These are phyloP conservation scores for Colletotrichum graminicola DNA, from an alignment of 2,329 filamentous ascomycete species.

Conservation along the genomic window DNA sequence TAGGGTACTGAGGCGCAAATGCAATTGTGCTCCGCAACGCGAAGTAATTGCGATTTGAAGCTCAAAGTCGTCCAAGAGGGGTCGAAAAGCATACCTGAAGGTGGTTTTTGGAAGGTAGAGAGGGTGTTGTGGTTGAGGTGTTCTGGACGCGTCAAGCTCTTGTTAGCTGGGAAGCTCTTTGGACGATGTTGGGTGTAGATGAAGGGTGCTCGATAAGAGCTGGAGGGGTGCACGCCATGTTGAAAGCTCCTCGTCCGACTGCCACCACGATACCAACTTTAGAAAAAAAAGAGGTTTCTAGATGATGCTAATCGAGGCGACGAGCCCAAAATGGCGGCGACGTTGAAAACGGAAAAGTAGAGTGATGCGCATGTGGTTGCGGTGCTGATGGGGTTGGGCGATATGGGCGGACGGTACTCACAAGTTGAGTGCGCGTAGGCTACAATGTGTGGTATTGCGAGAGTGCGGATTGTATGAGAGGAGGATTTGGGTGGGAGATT, in stretches of 20 bases:
- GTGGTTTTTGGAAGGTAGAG: constrained; percentile 43
- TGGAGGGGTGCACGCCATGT: constrained; percentile 28
- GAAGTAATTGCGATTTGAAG: constrained; percentile 53
- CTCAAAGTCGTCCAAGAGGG: constrained; percentile 47
- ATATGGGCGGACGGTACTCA: constrained; percentile 64
- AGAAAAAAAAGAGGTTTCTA: constrained; percentile 48
- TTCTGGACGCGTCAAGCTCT: constrained; percentile 49
- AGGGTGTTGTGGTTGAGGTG: constrained; percentile 47
- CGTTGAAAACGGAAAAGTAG: neutral
- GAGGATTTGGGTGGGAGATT: constrained; percentile 66
- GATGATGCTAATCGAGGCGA: neutral
- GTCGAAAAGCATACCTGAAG: constrained; percentile 53
- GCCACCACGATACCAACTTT: constrained; percentile 9
- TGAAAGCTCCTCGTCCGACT: neutral
- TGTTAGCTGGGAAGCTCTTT: constrained; percentile 45
- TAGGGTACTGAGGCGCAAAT: constrained; percentile 49
- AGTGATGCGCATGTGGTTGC: constrained; percentile 51
- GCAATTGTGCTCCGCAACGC: constrained; percentile 54
- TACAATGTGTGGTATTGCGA: constrained; percentile 58
- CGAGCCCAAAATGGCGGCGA: neutral
- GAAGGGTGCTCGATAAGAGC: neutral
- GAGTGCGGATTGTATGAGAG: constrained; percentile 64
- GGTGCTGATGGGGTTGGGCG: constrained; percentile 49
- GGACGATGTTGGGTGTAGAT: constrained; percentile 43
- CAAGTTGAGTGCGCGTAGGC: constrained; percentile 47